Percentiles rank a stretch among this genome's conserved stretches.
Conservation (phyloP, 352 stramenopile genomes). For the Pythium biforme region DNA sequence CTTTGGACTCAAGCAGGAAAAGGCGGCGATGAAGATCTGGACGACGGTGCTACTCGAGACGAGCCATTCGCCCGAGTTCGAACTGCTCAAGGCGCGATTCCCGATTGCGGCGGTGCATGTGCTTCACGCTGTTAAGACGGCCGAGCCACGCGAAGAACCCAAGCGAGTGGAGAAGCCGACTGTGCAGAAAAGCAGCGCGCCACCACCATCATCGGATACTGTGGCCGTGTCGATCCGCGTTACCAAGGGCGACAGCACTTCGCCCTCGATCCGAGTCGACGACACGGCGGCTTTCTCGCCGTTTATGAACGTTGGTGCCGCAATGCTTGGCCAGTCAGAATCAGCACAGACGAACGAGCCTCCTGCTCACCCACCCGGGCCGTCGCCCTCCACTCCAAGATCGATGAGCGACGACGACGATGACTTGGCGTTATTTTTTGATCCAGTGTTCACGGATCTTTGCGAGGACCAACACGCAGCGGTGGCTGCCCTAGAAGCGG, state of each 20-base stretch:
- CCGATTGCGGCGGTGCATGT: not conserved
- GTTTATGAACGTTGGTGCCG: not conserved
- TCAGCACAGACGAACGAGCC: not conserved
- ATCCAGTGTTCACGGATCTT: not conserved
- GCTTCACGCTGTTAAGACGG: constrained; percentile 1
- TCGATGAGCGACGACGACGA: not conserved
- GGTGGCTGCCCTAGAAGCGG: too few relatives aligned
- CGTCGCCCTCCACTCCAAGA: not conserved
- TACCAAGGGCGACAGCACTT: not conserved
- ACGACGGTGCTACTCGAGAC: not conserved
- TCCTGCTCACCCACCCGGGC: too few relatives aligned
- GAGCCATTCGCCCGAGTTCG: not conserved
- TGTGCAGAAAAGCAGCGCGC: not conserved
- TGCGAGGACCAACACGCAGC: not conserved
- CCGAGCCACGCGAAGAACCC: not conserved
- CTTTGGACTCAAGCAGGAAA: constrained; percentile 1
- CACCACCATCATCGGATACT: not conserved
- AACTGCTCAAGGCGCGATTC: not conserved
- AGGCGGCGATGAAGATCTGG: constrained; percentile 5
- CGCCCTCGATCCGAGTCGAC: not conserved
- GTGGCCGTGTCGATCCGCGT: not conserved
- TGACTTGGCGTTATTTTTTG: not conserved
- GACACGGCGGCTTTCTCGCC: not conserved
- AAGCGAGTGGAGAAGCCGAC: not conserved
- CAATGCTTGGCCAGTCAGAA: not conserved